A percentile compares a stretch with the other conserved stretches of the same genome.
These are phyloP conservation scores for Canariomyces notabilis DNA, from an alignment of 2,329 filamentous ascomycete genomes.

Conservation along the genomic window DNA sequence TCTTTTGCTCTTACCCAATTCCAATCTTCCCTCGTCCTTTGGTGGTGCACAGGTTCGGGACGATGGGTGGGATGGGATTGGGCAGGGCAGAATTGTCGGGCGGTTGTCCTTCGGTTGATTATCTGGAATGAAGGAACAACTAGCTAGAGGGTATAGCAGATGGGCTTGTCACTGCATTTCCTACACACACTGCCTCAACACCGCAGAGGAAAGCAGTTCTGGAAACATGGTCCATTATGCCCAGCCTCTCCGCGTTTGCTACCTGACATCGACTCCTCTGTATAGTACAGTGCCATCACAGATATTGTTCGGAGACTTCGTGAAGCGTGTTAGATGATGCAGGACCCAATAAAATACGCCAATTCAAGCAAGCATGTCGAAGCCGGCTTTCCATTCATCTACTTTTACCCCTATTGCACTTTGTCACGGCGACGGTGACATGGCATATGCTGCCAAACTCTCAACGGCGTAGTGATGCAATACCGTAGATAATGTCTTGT, in stretches of 20 bases:
- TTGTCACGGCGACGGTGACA: neutral
- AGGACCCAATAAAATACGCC: conserved; percentile 9
- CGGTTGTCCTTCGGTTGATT: conserved; percentile 5
- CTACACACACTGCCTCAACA: no score
- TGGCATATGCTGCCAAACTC: neutral
- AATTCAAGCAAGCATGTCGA: conserved; percentile 2
- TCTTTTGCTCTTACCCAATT: neutral
- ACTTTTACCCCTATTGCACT: neutral
- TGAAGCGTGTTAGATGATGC: conserved; percentile 11
- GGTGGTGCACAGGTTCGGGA: neutral
- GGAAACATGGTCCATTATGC: conserved; percentile 3
- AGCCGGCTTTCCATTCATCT: conserved; percentile 8
- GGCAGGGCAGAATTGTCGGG: conserved; percentile 4
- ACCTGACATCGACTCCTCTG: conserved; percentile 7
- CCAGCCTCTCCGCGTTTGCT: conserved; percentile 14
- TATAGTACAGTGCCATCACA: conserved; percentile 9
- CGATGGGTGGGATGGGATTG: conserved; percentile 7
- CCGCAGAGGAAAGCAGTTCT: no score
- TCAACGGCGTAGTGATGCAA: neutral
- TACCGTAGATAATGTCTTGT: no score
- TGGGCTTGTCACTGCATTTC: neutral
- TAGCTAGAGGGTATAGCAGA: conserved; percentile 1
- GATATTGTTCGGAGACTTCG: conserved; percentile 19
- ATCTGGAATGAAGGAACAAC: conserved; percentile 9
- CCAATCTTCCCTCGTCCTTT: neutral